Evolutionary conservation across 228 moss, liverwort and hornwort genomes (phyloP).

Genomic region (Sphagnum fallax): DNA sequence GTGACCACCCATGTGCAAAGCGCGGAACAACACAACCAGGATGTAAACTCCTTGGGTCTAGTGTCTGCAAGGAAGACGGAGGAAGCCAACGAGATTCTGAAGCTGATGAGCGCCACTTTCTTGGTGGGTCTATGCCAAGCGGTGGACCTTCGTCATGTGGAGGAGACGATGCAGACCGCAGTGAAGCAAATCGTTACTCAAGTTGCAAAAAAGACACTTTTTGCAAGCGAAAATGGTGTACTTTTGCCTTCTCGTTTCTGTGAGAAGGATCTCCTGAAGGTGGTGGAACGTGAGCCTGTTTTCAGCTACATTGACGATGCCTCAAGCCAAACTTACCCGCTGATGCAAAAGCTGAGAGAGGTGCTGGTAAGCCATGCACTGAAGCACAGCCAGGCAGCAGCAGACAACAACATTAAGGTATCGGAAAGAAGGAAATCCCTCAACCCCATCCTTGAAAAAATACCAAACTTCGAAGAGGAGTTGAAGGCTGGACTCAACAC

Average conservation of each 20-base stretch:
- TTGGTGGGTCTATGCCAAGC: constrained; percentile 51
- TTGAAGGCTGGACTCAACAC: constrained; percentile 11
- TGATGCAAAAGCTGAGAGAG: constrained; percentile 37
- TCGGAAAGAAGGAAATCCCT: neutral
- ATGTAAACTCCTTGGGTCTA: too few species aligned
- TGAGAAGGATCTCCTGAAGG: constrained; percentile 28
- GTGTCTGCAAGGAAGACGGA: too few species aligned
- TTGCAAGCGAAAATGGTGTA: constrained; percentile 1
- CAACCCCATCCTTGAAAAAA: neutral
- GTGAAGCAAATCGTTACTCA: constrained; percentile 20
- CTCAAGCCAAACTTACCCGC: constrained; percentile 24
- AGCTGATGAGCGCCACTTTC: constrained; percentile 44
- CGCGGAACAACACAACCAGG: too few species aligned
- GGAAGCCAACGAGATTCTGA: constrained; percentile 11
- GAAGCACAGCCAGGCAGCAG: neutral
- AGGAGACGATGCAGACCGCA: neutral
- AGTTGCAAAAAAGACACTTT: constrained; percentile 25
- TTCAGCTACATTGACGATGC: constrained; percentile 26
- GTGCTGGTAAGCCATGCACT: constrained; percentile 21
- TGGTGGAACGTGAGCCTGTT: constrained; percentile 17
- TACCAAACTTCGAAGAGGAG: constrained; percentile 21
- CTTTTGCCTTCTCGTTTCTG: constrained; percentile 17
- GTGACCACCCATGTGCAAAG: constrained; percentile 25
- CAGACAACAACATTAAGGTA: neutral
- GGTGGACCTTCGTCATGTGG: constrained; percentile 42